These are phyloP conservation scores for Malassezia yamatoensis DNA, from an alignment of 1,284 basidiomycete species.

Conservation along the genomic window DNA sequence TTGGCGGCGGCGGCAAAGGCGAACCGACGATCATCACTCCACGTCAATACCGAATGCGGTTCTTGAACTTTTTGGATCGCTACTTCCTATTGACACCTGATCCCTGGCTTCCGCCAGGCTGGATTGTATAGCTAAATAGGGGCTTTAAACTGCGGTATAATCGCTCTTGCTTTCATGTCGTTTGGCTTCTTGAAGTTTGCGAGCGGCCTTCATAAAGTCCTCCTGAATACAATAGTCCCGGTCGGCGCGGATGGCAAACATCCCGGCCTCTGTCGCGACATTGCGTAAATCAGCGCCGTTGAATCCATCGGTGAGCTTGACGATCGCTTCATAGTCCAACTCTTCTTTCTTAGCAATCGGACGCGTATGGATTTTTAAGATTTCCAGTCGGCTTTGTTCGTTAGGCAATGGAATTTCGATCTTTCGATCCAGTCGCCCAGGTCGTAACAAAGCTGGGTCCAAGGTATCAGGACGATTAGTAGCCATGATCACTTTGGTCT, in stretches of 20 bases:
- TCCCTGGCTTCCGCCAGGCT: constrained; percentile 31
- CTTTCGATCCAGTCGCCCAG: constrained; percentile 90
- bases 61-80: constrained; percentile 43
- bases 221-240: constrained; percentile 59
- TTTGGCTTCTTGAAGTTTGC: constrained; percentile 72
- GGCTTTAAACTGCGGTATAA: constrained; percentile 26
- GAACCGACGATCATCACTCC: constrained; percentile 46
- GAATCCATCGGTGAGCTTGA: constrained; percentile 60
- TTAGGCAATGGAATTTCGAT: constrained; percentile 97
- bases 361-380: constrained; percentile 90
- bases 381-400: constrained; percentile 84
- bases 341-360: constrained; percentile 78
- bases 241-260: constrained; percentile 97
- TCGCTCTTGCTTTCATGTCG: constrained; percentile 47
- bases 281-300: constrained; percentile 68
- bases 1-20: constrained; percentile 56
- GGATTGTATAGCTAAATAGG: constrained; percentile 18
- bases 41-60: constrained; percentile 41
- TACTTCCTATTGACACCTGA: constrained; percentile 36
- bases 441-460: constrained; percentile 89
- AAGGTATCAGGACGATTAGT: constrained; percentile 57
- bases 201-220: constrained; percentile 91
- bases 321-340: constrained; percentile 50
- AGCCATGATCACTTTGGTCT: constrained; percentile 91
- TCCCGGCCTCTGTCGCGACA: constrained; percentile 93